Base-by-base conservation (phyloP, 1,284 basidiomycete species). In the Coriolopsis trogii region DNA sequence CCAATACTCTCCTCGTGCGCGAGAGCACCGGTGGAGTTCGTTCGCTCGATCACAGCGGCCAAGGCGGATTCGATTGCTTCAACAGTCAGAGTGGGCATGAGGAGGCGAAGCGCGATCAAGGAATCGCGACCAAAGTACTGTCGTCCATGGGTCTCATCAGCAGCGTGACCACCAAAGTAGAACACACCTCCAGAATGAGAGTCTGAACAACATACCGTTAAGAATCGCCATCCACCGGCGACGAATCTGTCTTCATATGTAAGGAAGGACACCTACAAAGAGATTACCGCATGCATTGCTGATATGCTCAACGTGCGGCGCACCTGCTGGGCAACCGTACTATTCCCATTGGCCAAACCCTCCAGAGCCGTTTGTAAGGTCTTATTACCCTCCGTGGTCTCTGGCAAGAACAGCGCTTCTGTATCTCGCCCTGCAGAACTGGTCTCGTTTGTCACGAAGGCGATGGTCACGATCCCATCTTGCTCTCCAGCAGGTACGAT, bases 1-100 rank as follows among this genome's bases (percentile, higher is more conserved):
- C 67, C 64, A 33, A 71, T 69, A 0, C 73, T 75, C 60, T 76
- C 75, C 51, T 78, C 75, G 56, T 78, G 76, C 52, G 73, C 75
- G 10, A 77, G 59, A 10, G 71, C 69, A 1, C 74, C 74, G 2
- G 66, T 70, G 4, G 65, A 63, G 50, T 74, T 75, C 28, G 69
- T 64, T 1, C 75, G 67, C 53, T 75, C 70, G 20, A 78, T 62
- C 4, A 76, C 75, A 1, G 73, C 74, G 2, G 73, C 71, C 7
- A 77, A 63, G 13, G 73, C 70, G 0, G 71, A 62, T 53, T 78
- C 76, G 38, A 71, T 68, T 5, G 73, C 70, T 25, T 71, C 67
- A 3, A 71, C 58, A 0, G 71, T 74, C 6, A 76, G 59, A 3
- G 70, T 68, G 6, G 74, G 72, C 49, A 75, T 67, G 15, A 77